Percentiles rank a stretch among this genome's conserved stretches.
Conservation (phyloP, 345 rosid genomes). For the Mallotus nudiflorus region DNA sequence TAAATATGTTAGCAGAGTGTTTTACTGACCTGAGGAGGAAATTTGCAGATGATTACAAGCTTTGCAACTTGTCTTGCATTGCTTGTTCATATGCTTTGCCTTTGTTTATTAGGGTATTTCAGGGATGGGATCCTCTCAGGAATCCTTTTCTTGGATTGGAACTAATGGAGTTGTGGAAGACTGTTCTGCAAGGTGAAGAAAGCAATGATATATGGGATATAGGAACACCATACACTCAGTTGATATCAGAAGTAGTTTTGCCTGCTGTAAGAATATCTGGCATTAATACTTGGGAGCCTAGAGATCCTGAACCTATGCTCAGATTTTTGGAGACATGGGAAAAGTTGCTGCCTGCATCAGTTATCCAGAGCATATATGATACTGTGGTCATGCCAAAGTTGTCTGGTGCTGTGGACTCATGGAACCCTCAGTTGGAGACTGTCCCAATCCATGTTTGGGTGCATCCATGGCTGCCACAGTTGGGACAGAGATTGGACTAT, state of each 20-base stretch:
- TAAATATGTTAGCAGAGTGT: slow-evolving; percentile 56
- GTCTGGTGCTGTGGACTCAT: slow-evolving; percentile 73
- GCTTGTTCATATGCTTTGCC: slow-evolving; percentile 81
- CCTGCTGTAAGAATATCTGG: slow-evolving; percentile 89
- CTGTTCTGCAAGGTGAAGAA: slow-evolving; percentile 63
- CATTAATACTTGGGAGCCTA: slow-evolving; percentile 83
- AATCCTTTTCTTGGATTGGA: slow-evolving; percentile 66
- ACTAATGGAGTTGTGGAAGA: slow-evolving; percentile 64
- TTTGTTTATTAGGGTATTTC: slow-evolving; percentile 78
- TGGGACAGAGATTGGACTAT: slow-evolving; percentile 77
- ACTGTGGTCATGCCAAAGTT: slow-evolving; percentile 73
- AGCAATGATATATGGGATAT: slow-evolving; percentile 66
- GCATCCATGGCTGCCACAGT: slow-evolving; percentile 89
- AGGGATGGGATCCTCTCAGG: slow-evolving; percentile 89
- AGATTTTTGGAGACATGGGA: slow-evolving; percentile 88
- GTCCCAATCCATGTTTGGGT: slow-evolving; percentile 93
- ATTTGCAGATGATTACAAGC: slow-evolving; percentile 69
- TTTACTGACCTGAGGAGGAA: slow-evolving; percentile 52
- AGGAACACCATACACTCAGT: slow-evolving; percentile 64
- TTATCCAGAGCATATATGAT: slow-evolving; percentile 58
- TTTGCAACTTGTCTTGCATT: slow-evolving; percentile 70
- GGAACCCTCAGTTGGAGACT: slow-evolving; percentile 82
- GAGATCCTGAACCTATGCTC: slow-evolving; percentile 96
- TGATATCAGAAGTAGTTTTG: slow-evolving; percentile 72
- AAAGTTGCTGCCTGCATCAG: slow-evolving; percentile 61